Evolutionary conservation across 2,329 filamentous ascomycete genomes (phyloP).

Genomic region (Albophoma yamanashiensis): DNA sequence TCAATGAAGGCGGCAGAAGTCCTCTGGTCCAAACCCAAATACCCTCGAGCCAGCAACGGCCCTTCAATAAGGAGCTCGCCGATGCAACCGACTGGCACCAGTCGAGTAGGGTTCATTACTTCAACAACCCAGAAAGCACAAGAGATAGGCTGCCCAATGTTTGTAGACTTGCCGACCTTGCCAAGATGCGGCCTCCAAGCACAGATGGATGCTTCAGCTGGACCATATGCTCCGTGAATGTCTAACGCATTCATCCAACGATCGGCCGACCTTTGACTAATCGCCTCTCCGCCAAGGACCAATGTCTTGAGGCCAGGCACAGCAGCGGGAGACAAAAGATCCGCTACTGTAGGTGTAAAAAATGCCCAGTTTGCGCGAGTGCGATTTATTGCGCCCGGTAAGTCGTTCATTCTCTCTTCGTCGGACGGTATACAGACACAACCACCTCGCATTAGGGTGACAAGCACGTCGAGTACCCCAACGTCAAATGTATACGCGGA

Average conservation of each 20-base stretch:
- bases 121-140: slow-evolving; percentile 17
- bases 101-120: slow-evolving; percentile 8
- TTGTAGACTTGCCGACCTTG: not conserved
- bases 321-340: not conserved
- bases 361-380: not conserved
- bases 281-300: slow-evolving; percentile 1
- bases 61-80: slow-evolving; percentile 26
- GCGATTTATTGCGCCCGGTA: slow-evolving; percentile 4
- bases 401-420: slow-evolving; percentile 5
- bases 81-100: slow-evolving; percentile 15
- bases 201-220: not conserved
- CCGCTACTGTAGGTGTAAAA: slow-evolving; percentile 5
- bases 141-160: not conserved
- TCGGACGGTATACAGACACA: slow-evolving; percentile 8
- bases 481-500: slow-evolving; percentile 10
- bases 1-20: slow-evolving; percentile 19
- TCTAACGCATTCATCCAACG: not conserved
- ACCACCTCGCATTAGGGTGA: slow-evolving; percentile 6
- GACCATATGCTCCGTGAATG: not conserved
- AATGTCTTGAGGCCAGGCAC: not conserved
- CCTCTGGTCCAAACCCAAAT: slow-evolving; percentile 35
- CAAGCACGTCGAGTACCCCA: slow-evolving; percentile 6
- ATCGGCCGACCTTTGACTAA: not conserved
- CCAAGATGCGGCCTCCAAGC: not conserved
- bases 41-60: slow-evolving; percentile 37